Evolutionary conservation across 2,329 filamentous ascomycete genomes (phyloP).

Genomic region (Neocatenulostroma microsporum): DNA sequence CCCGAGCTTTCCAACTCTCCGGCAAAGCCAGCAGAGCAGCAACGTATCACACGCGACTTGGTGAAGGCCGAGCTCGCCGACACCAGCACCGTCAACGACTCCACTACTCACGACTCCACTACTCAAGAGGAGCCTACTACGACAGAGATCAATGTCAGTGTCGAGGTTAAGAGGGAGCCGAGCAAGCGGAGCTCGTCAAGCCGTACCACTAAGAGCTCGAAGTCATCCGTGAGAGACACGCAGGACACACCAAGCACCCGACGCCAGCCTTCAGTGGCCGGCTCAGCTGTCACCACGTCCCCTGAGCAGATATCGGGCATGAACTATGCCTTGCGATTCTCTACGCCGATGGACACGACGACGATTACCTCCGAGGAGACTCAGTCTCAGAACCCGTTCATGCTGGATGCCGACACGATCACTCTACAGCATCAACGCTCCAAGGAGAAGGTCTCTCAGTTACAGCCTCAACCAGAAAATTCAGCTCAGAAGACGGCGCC

Average conservation of each 20-base stretch:
- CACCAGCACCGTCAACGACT: slow-evolving; percentile 14
- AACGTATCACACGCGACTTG: slow-evolving; percentile 30
- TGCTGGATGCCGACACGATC: slow-evolving; percentile 28
- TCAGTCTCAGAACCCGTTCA: slow-evolving; percentile 26
- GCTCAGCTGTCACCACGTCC: slow-evolving; percentile 15
- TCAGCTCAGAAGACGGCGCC: slow-evolving; percentile 1
- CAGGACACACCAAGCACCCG: slow-evolving; percentile 5
- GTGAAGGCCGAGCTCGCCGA: slow-evolving; percentile 28
- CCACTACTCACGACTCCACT: background rate
- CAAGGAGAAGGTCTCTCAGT: slow-evolving; percentile 8
- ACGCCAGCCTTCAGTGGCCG: slow-evolving; percentile 7
- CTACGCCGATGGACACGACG: slow-evolving; percentile 23
- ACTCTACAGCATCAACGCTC: slow-evolving; percentile 24
- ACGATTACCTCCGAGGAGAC: slow-evolving; percentile 24
- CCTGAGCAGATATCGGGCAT: slow-evolving; percentile 21
- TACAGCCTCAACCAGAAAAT: too few relatives aligned
- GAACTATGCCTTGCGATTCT: slow-evolving; percentile 28
- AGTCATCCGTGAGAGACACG: background rate
- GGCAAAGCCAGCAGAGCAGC: slow-evolving; percentile 14
- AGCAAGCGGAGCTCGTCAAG: slow-evolving; percentile 6
- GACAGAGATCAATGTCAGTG: background rate
- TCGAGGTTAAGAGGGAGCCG: slow-evolving; percentile 4
- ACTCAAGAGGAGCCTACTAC: background rate
- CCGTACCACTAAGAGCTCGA: background rate
- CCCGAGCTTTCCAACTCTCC: slow-evolving; percentile 18